Percentiles rank a stretch among this genome's conserved stretches.
Conservation (phyloP, 2,329 filamentous ascomycete species). For the Hypoxylon sp. region DNA sequence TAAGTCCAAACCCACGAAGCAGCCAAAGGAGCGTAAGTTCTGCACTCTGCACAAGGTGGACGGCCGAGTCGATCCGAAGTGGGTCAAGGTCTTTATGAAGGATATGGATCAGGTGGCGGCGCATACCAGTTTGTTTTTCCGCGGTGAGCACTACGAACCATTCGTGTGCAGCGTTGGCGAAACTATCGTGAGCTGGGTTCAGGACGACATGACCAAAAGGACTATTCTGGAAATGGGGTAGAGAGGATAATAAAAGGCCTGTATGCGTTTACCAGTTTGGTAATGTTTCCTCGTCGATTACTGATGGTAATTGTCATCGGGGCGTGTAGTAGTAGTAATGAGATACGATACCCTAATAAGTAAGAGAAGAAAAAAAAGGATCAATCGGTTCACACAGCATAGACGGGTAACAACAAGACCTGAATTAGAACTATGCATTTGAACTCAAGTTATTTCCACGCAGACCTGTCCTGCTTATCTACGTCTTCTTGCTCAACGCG, state of each 20-base stretch:
- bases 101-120: constrained; percentile 87
- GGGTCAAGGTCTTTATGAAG: constrained; percentile 84
- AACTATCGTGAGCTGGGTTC: constrained; percentile 76
- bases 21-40: constrained; percentile 76
- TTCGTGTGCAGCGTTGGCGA: constrained; percentile 81
- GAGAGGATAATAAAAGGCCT: background rate
- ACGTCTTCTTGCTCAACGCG: constrained; percentile 14
- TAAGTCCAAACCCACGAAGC: constrained; percentile 40
- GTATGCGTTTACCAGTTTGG: background rate
- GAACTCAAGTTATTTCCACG: constrained; percentile 18
- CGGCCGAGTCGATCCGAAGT: constrained; percentile 74
- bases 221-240: constrained; percentile 51
- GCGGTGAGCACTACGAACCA: constrained; percentile 77
- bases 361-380: background rate
- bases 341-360: constrained; percentile 19
- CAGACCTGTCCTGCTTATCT: constrained; percentile 11
- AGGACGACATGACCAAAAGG: constrained; percentile 66
- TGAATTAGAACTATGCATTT: constrained; percentile 11
- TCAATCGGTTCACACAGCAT: background rate
- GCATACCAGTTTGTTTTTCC: constrained; percentile 84
- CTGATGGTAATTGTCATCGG: constrained; percentile 3
- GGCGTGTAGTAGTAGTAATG: constrained; percentile 1
- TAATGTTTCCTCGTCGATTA: constrained; percentile 3
- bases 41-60: constrained; percentile 71
- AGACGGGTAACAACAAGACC: background rate